These are phyloP conservation scores for Poronia punctata DNA, from an alignment of 495 filamentous ascomycete genomes.

Conservation along the genomic window DNA sequence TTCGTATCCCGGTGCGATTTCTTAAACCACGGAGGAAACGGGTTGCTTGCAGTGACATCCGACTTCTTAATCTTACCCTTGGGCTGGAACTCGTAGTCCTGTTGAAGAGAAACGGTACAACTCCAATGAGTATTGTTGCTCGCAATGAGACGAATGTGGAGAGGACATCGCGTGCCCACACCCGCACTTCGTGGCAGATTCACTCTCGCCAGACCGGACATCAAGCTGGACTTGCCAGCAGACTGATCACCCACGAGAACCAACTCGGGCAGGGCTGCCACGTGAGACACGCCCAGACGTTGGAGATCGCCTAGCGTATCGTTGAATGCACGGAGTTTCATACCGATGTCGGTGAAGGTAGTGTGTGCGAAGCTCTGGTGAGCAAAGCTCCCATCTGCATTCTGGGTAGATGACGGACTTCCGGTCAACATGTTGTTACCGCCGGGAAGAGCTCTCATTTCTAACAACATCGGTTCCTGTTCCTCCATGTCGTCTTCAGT, in stretches of 20 bases:
- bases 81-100: conserved; percentile 45
- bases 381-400: conserved; percentile 21
- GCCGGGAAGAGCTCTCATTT: conserved; percentile 13
- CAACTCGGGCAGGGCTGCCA: conserved; percentile 63
- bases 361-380: conserved; percentile 24
- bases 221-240: conserved; percentile 72
- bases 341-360: conserved; percentile 36
- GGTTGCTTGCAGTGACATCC: conserved; percentile 34
- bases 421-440: conserved; percentile 1
- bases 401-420: conserved; percentile 18
- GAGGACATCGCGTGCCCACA: conserved; percentile 68
- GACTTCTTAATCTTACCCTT: conserved; percentile 24
- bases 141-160: conserved; percentile 62
- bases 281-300: conserved; percentile 40
- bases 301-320: conserved; percentile 43
- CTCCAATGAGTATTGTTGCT: conserved; percentile 43
- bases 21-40: conserved; percentile 41
- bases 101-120: conserved; percentile 55
- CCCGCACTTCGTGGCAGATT: conserved; percentile 61
- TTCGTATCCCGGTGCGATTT: conserved; percentile 20
- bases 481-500: conserved; percentile 20
- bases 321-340: conserved; percentile 38
- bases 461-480: conserved; percentile 20
- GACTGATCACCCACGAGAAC: conserved; percentile 77
- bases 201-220: conserved; percentile 75